Conservation (phyloP, 768 basidiomycete species). For the Suillus tomentosus region DNA sequence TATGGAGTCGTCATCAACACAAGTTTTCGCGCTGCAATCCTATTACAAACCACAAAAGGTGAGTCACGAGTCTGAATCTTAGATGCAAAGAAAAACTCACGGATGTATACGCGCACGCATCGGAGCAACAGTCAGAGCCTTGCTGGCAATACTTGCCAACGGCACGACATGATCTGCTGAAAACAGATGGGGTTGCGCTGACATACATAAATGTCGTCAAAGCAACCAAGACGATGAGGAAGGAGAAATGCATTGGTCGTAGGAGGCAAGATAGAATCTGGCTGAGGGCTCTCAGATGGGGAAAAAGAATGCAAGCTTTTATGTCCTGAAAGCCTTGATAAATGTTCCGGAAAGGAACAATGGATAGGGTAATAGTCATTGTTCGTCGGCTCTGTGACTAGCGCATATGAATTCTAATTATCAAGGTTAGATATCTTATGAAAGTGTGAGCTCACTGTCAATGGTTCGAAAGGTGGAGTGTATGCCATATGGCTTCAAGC, state of each 20-base stretch:
- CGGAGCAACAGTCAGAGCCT: background rate
- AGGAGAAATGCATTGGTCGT: background rate
- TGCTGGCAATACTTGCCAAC: background rate
- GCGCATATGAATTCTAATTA: background rate
- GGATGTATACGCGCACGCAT: background rate
- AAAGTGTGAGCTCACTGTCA: background rate
- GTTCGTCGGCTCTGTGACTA: background rate
- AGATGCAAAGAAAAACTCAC: background rate
- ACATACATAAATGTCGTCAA: background rate
- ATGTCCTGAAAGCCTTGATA: background rate
- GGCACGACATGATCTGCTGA: background rate
- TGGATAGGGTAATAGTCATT: background rate
- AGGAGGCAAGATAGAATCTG: background rate
- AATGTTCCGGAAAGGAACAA: background rate
- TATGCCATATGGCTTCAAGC: no score
- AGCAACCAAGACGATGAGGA: background rate
- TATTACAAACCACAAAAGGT: background rate
- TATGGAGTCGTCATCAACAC: background rate
- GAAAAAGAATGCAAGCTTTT: background rate
- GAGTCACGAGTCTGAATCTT: background rate
- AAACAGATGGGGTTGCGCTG: background rate
- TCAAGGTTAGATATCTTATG: background rate
- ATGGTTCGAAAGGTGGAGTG: background rate
- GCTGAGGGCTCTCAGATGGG: background rate
- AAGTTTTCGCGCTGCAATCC: background rate